phyloP scores from a whole-genome alignment of 2,329 filamentous ascomycete species.

The Fusarium sp. region DNA sequence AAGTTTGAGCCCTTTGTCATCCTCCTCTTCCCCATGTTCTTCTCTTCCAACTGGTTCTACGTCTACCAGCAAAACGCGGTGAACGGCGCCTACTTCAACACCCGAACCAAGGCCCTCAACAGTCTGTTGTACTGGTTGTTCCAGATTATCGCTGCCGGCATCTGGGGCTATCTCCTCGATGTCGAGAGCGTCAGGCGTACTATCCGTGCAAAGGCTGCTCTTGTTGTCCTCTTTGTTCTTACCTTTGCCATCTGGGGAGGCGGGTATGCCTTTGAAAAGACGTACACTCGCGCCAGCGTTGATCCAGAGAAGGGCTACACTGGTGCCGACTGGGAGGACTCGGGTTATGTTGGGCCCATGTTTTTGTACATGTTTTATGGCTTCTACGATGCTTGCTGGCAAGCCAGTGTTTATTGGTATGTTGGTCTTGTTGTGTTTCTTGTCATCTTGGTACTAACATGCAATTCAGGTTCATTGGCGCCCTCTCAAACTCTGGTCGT shows the following conservation, averaged over 20 bases:
- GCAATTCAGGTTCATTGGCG: slow-evolving; percentile 80
- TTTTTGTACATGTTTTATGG: slow-evolving; percentile 93
- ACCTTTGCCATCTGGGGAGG: slow-evolving; percentile 87
- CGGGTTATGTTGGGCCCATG: slow-evolving; percentile 80
- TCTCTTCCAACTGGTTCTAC: slow-evolving; percentile 87
- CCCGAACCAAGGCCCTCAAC: slow-evolving; percentile 80
- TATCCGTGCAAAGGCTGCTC: slow-evolving; percentile 73
- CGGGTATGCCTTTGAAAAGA: slow-evolving; percentile 79
- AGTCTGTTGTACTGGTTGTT: slow-evolving; percentile 77
- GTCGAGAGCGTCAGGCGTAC: slow-evolving; percentile 68
- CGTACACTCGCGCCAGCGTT: slow-evolving; percentile 37
- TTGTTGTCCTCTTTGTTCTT: slow-evolving; percentile 71
- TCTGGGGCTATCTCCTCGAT: slow-evolving; percentile 81
- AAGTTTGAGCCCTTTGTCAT: slow-evolving; percentile 76
- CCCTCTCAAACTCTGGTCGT: slow-evolving; percentile 91
- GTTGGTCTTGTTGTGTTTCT: slow-evolving; percentile 53
- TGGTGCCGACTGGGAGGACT: slow-evolving; percentile 71
- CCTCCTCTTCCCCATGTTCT: slow-evolving; percentile 83
- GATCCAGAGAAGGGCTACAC: slow-evolving; percentile 13
- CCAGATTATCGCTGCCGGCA: slow-evolving; percentile 80
- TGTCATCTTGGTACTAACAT: slow-evolving; percentile 17
- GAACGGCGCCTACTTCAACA: slow-evolving; percentile 78
- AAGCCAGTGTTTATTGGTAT: slow-evolving; percentile 92
- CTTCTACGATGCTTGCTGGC: slow-evolving; percentile 90
- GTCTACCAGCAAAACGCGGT: slow-evolving; percentile 82